Evolutionary conservation across 2,329 filamentous ascomycete genomes (phyloP).

Genomic region (Neodidymelliopsis sp.): DNA sequence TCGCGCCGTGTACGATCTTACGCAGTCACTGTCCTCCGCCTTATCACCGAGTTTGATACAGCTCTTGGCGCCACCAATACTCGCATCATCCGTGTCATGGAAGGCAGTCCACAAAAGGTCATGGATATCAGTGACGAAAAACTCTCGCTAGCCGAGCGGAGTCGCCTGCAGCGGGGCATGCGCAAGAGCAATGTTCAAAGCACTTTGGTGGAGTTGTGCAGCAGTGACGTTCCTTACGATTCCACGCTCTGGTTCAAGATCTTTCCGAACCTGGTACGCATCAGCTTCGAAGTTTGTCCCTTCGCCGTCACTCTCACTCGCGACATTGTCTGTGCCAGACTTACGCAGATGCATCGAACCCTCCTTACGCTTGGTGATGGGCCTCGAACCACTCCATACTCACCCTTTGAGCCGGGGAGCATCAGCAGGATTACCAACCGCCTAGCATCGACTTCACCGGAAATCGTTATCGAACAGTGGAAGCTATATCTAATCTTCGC

Average conservation of each 20-base stretch:
- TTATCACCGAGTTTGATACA: slow-evolving; percentile 92
- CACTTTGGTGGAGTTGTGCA: slow-evolving; percentile 90
- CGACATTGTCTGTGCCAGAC: slow-evolving; percentile 89
- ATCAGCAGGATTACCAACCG: slow-evolving; percentile 65
- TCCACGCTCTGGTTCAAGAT: slow-evolving; percentile 97
- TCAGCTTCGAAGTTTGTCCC: slow-evolving; percentile 88
- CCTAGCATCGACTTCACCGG: slow-evolving; percentile 73
- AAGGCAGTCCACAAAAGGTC: slow-evolving; percentile 85
- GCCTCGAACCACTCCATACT: slow-evolving; percentile 55
- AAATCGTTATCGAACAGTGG: slow-evolving; percentile 95
- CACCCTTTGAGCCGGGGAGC: slow-evolving; percentile 67
- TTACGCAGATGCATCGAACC: slow-evolving; percentile 89
- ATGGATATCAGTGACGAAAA: slow-evolving; percentile 94
- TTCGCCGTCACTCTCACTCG: slow-evolving; percentile 90
- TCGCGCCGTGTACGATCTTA: slow-evolving; percentile 88
- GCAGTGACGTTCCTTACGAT: slow-evolving; percentile 94
- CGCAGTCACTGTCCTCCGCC: slow-evolving; percentile 87
- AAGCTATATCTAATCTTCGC: slow-evolving; percentile 97
- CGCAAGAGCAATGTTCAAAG: slow-evolving; percentile 83
- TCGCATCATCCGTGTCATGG: slow-evolving; percentile 89
- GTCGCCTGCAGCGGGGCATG: slow-evolving; percentile 87
- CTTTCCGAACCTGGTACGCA: slow-evolving; percentile 91
- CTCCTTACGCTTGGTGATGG: slow-evolving; percentile 81
- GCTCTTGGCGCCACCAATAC: slow-evolving; percentile 82
- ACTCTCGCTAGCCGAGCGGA: slow-evolving; percentile 89